These are phyloP conservation scores for Biscogniauxia marginata DNA, from an alignment of 2,329 filamentous ascomycete genomes.

Conservation along the genomic window DNA sequence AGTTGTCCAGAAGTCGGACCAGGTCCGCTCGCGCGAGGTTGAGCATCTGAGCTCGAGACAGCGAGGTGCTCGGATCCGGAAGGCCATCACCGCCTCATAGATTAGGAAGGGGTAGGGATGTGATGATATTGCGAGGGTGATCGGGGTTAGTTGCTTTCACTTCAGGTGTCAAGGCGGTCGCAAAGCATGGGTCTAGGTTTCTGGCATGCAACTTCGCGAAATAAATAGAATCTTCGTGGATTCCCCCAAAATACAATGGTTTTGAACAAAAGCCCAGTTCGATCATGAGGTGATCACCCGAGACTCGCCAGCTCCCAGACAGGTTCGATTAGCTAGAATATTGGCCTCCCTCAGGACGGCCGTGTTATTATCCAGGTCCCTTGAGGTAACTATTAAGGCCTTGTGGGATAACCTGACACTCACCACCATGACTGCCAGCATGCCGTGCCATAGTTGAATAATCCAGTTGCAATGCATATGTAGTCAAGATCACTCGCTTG, in stretches of 20 bases:
- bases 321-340: too few species aligned
- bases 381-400: too few species aligned
- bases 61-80: constrained; percentile 69
- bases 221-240: constrained; percentile 31
- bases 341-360: too few species aligned
- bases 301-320: too few species aligned
- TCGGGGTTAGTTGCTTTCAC: constrained; percentile 36
- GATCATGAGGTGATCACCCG: too few species aligned
- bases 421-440: too few species aligned
- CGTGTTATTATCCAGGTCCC: too few species aligned
- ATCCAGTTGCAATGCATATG: too few species aligned
- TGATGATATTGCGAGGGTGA: constrained; percentile 29
- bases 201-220: constrained; percentile 36
- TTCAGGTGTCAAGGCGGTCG: constrained; percentile 39
- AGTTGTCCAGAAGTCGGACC: constrained; percentile 85
- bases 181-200: constrained; percentile 38
- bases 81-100: constrained; percentile 66
- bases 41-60: constrained; percentile 84
- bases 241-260: constrained; percentile 30
- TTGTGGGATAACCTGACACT: too few species aligned
- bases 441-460: too few species aligned
- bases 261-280: constrained; percentile 16
- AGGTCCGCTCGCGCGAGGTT: constrained; percentile 62
- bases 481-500: too few species aligned
- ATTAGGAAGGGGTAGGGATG: constrained; percentile 22